These are phyloP conservation scores for Penicillium arizonense DNA, from an alignment of 495 filamentous ascomycete genomes.

Conservation along the genomic window DNA sequence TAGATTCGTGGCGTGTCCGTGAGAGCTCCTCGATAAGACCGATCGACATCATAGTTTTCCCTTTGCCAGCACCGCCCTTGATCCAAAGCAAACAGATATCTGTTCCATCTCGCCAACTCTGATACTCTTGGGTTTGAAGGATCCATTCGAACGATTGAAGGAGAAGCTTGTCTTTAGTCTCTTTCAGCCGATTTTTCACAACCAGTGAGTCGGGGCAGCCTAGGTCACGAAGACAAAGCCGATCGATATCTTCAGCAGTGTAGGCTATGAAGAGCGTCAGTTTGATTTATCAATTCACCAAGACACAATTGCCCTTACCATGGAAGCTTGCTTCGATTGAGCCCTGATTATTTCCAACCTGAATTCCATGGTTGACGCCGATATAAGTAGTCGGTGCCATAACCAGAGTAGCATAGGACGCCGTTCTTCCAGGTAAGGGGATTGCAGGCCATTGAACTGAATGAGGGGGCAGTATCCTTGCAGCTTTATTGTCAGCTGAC, in stretches of 20 bases:
- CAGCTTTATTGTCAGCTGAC: too few species aligned
- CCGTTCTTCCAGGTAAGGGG: too few species aligned
- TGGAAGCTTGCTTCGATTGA: too few species aligned
- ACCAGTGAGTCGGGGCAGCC: conserved; percentile 17
- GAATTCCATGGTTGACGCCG: too few species aligned
- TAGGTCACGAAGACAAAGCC: neutral
- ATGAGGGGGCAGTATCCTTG: too few species aligned
- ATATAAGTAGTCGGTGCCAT: too few species aligned
- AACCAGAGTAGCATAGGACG: too few species aligned
- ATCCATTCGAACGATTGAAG: conserved; percentile 39
- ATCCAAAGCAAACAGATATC: conserved; percentile 44
- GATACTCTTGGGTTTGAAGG: conserved; percentile 31
- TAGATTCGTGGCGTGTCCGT: neutral
- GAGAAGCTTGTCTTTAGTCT: conserved; percentile 37
- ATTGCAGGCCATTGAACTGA: too few species aligned
- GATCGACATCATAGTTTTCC: conserved; percentile 49
- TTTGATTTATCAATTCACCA: too few species aligned
- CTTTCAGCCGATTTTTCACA: conserved; percentile 38
- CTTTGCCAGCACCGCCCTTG: conserved; percentile 44
- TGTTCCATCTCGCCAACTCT: conserved; percentile 25
- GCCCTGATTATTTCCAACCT: too few species aligned
- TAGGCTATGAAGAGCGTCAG: too few species aligned
- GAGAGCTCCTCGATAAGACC: conserved; percentile 31
- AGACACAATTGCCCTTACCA: too few species aligned
- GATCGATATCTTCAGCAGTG: conserved; percentile 1